Percentiles rank a stretch among this genome's conserved stretches.
phyloP scores from a whole-genome alignment of 257 asterid genomes.

The Gentiana straminea region DNA sequence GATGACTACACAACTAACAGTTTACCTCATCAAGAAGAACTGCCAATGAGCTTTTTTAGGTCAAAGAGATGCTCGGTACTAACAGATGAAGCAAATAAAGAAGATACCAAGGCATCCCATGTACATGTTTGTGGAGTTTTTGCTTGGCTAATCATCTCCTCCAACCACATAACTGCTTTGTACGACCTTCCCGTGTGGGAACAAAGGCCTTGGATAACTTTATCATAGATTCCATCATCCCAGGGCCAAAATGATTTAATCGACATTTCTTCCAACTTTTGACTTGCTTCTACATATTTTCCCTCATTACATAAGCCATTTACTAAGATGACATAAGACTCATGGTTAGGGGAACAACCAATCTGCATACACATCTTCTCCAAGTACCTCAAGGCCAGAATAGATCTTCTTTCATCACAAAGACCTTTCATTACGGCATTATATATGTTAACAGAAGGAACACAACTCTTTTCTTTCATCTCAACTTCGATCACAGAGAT shows the following conservation, averaged over 20 bases:
- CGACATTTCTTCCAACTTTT: slow-evolving; percentile 57
- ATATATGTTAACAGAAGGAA: slow-evolving; percentile 48
- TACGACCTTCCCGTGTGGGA: slow-evolving; percentile 36
- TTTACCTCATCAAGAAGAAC: slow-evolving; percentile 2
- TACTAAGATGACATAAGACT: slow-evolving; percentile 44
- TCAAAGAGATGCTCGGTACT: slow-evolving; percentile 16
- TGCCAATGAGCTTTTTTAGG: slow-evolving; percentile 7
- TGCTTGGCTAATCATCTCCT: slow-evolving; percentile 78
- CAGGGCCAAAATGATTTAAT: slow-evolving; percentile 41
- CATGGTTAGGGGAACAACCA: slow-evolving; percentile 54
- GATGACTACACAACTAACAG: not conserved
- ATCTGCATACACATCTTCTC: slow-evolving; percentile 45
- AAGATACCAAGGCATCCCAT: slow-evolving; percentile 55
- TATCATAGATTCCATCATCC: slow-evolving; percentile 30
- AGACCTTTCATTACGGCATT: slow-evolving; percentile 62
- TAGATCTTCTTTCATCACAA: slow-evolving; percentile 29
- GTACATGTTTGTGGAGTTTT: slow-evolving; percentile 45
- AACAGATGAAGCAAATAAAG: slow-evolving; percentile 33
- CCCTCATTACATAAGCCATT: slow-evolving; percentile 64
- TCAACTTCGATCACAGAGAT: slow-evolving; percentile 49
- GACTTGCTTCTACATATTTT: slow-evolving; percentile 57
- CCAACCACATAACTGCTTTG: slow-evolving; percentile 65
- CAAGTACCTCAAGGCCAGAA: slow-evolving; percentile 38
- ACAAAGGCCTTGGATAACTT: slow-evolving; percentile 60
- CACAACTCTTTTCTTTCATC: slow-evolving; percentile 42